These are phyloP conservation scores for Apium graveolens DNA, from an alignment of 129 eudicot species.

Conservation along the genomic window DNA sequence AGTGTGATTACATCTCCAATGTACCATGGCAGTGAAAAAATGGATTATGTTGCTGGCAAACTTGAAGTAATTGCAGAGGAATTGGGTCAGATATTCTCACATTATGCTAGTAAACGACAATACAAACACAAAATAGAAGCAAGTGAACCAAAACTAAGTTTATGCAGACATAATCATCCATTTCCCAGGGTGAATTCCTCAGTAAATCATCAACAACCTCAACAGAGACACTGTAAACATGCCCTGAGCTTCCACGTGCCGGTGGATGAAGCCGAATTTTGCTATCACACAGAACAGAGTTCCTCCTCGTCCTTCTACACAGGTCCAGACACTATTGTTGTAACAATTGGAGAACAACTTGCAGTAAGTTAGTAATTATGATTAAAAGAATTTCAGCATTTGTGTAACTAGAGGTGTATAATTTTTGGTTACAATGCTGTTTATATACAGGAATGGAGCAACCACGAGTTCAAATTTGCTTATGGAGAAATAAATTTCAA, in stretches of 20 bases:
- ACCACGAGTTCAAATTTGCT: constrained; percentile 51
- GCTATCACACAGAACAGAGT: constrained; percentile 30
- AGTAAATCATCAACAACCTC: not conserved
- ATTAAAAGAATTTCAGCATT: no score
- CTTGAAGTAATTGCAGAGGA: constrained; percentile 59
- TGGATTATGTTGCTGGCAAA: constrained; percentile 49
- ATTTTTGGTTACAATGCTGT: not conserved
- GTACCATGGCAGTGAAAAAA: constrained; percentile 39
- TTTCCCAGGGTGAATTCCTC: constrained; percentile 12
- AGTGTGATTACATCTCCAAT: not conserved
- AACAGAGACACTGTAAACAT: constrained; percentile 22
- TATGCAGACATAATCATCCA: constrained; percentile 55
- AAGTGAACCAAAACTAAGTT: constrained; percentile 42
- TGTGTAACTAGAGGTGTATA: not conserved
- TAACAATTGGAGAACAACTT: constrained; percentile 55
- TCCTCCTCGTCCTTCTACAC: constrained; percentile 31
- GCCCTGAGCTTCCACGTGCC: constrained; percentile 58
- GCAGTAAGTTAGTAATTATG: constrained; percentile 30
- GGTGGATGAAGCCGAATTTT: constrained; percentile 41
- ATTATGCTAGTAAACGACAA: constrained; percentile 16
- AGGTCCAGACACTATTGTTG: constrained; percentile 42
- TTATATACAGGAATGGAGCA: constrained; percentile 54
- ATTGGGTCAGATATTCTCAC: constrained; percentile 32
- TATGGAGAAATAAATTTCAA: constrained; percentile 49
- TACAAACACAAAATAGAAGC: constrained; percentile 28